Base-by-base conservation (phyloP, 2,329 filamentous ascomycete species). In the Alternaria atra region DNA sequence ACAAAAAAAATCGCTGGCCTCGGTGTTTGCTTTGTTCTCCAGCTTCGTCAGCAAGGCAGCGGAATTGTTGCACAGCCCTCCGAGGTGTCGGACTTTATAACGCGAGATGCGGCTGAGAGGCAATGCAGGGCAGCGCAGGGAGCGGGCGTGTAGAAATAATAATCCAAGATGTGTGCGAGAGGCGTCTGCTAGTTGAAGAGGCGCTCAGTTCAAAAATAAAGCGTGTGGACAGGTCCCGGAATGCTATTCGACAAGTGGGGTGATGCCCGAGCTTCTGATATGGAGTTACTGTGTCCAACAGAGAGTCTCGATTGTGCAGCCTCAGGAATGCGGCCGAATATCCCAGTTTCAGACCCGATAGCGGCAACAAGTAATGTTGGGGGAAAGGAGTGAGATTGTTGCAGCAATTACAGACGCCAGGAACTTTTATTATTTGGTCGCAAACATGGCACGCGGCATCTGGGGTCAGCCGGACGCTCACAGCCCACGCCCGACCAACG, bases 141-240 rank as follows among this genome's bases (percentile, higher is more conserved):
- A 48, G 53, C 40, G 52, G 44, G 37, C 37, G 61, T 56, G 64
- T 40, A 34, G 42, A 32, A 60, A 64, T 63, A 56, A 61, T 59
- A 58, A 63, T 61, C 52, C 20, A 43, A 23, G 17, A 46, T 35
- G 58, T 63, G 66, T 63, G 64, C 56, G 61, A 47, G 46, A 57
- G 55, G 52, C 52, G 63, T 62, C 47, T 60, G 55, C 47, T 59
- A 54, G 60, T 46, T 43, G 60, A 44, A 52, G 51, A 56, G 61
- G 63, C 56, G 60, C 55, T 59, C 30, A 37, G 52, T 52, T 56
- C 53, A 60, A 64, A 63, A 66, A 69, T 59, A 56, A 48, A 42
- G 61, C 62, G 65, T 71, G 69, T 69, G 65, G 63, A 69, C 64
- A 69, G 66, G 59, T 68, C 61, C 59, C 68, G 70, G 69, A 71